These are phyloP conservation scores for Silene uniflora DNA, from an alignment of 148 eudicot genomes.

Conservation along the genomic window DNA sequence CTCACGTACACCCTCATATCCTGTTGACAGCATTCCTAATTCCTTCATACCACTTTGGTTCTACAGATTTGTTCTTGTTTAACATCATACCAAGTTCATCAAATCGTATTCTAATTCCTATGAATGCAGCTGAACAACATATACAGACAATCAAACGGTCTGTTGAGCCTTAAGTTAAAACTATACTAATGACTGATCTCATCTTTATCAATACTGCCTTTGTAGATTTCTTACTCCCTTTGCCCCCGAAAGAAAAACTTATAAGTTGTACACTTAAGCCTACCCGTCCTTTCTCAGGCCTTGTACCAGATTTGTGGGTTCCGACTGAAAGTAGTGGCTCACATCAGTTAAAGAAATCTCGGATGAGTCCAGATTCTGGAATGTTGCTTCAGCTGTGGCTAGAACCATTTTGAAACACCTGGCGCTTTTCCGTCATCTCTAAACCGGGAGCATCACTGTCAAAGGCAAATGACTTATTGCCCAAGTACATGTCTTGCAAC, in stretches of 20 bases:
- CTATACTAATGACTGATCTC: neutral
- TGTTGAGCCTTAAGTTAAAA: no score
- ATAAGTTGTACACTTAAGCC: slow-evolving; percentile 2
- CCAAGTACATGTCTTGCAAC: slow-evolving; percentile 96
- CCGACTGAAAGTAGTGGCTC: slow-evolving; percentile 97
- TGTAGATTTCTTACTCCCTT: neutral
- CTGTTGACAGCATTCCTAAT: slow-evolving; percentile 96
- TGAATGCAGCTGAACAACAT: neutral
- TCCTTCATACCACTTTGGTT: slow-evolving; percentile 98
- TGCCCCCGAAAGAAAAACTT: neutral
- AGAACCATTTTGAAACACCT: slow-evolving; percentile 94
- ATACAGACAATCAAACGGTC: neutral
- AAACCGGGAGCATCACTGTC: slow-evolving; percentile 89
- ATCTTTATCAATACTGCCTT: no score
- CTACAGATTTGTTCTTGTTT: slow-evolving; percentile 63
- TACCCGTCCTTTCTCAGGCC: slow-evolving; percentile 88
- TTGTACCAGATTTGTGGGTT: slow-evolving; percentile 93
- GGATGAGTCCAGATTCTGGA: no score
- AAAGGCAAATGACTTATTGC: slow-evolving; percentile 93
- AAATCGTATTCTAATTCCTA: neutral
- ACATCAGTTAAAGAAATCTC: slow-evolving; percentile 96
- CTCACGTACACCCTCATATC: slow-evolving; percentile 94
- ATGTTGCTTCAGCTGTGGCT: slow-evolving; percentile 95
- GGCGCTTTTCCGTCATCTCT: slow-evolving; percentile 80
- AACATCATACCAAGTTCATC: neutral